A percentile compares a stretch with the other conserved stretches of the same genome.
Evolutionary conservation across 345 rosid species (phyloP).

Genomic region (Camelina neglecta): DNA sequence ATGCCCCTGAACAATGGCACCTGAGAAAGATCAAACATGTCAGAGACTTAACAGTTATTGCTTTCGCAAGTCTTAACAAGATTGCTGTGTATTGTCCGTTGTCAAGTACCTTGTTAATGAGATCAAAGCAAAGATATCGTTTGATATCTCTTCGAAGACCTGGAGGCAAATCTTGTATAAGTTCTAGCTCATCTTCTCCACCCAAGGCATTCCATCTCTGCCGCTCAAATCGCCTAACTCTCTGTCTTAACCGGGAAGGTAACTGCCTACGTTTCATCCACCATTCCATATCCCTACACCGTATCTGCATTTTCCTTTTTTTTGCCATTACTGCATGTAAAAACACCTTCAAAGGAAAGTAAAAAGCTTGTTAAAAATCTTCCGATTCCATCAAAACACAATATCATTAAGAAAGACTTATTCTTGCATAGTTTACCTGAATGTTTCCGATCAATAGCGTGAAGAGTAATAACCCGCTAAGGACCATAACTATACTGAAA

Average conservation of each 20-base stretch:
- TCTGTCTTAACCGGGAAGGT: conserved; percentile 70
- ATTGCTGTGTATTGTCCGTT: not conserved
- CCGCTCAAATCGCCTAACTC: conserved; percentile 79
- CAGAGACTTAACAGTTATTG: not conserved
- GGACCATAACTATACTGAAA: conserved; percentile 79
- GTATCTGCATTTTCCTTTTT: conserved; percentile 81
- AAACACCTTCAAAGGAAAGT: conserved; percentile 57
- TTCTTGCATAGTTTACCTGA: conserved; percentile 58
- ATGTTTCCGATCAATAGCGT: conserved; percentile 83
- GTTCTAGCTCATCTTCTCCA: conserved; percentile 76
- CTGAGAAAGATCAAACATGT: conserved; percentile 43
- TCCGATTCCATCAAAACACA: conserved; percentile 23
- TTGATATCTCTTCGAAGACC: conserved; percentile 90
- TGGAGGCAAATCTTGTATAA: conserved; percentile 78
- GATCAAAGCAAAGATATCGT: conserved; percentile 82
- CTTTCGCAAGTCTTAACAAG: not conserved
- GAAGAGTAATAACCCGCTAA: conserved; percentile 81
- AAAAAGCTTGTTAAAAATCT: not conserved
- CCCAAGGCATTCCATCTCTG: conserved; percentile 79
- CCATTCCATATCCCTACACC: conserved; percentile 84
- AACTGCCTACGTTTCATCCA: conserved; percentile 95
- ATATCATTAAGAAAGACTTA: conserved; percentile 10
- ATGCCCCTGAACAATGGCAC: conserved; percentile 80
- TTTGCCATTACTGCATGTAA: conserved; percentile 75
- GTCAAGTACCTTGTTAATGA: conserved; percentile 68